Conservation (phyloP, 139 green algal genomes). For the Chlorella sp. region DNA sequence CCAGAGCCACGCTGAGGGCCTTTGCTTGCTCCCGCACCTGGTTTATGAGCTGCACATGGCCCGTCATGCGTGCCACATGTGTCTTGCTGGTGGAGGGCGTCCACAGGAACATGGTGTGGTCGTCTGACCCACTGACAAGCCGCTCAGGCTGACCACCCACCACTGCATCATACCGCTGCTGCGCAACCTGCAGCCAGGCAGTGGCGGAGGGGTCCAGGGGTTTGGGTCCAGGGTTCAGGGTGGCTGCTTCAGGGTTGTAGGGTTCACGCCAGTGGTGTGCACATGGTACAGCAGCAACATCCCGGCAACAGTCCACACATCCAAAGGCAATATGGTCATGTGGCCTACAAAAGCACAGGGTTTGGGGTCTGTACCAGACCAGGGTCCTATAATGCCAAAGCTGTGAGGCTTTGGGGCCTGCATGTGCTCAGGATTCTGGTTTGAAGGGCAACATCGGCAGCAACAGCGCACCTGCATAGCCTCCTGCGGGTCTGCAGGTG, state of each 20-base stretch:
- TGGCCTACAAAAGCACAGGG: no score
- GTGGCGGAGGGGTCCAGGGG: no score
- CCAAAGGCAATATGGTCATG: no score
- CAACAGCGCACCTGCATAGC: slow-evolving; percentile 1
- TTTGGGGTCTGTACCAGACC: no score
- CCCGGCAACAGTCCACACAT: no score
- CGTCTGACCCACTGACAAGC: slow-evolving; percentile 88
- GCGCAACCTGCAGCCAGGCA: no score
- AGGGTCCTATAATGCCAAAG: no score
- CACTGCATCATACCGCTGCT: slow-evolving; percentile 42
- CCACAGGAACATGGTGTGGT: slow-evolving; percentile 98
- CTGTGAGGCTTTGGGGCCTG: no score
- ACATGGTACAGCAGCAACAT: not conserved
- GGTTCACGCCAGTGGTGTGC: not conserved
- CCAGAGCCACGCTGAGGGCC: no score
- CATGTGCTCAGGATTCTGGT: no score
- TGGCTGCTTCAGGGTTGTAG: not conserved
- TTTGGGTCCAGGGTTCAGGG: no score
- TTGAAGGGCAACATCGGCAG: no score
- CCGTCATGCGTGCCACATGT: slow-evolving; percentile 80
- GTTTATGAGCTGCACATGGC: slow-evolving; percentile 95
- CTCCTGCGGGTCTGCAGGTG: slow-evolving; percentile 28
- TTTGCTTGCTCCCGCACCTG: slow-evolving; percentile 78
- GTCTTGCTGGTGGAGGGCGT: slow-evolving; percentile 59
- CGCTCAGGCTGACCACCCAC: slow-evolving; percentile 64